Evolutionary conservation across 2,329 filamentous ascomycete species (phyloP), one percentile per base, ranked within the genome.

Genomic region (Blastomyces silverae): DNA sequence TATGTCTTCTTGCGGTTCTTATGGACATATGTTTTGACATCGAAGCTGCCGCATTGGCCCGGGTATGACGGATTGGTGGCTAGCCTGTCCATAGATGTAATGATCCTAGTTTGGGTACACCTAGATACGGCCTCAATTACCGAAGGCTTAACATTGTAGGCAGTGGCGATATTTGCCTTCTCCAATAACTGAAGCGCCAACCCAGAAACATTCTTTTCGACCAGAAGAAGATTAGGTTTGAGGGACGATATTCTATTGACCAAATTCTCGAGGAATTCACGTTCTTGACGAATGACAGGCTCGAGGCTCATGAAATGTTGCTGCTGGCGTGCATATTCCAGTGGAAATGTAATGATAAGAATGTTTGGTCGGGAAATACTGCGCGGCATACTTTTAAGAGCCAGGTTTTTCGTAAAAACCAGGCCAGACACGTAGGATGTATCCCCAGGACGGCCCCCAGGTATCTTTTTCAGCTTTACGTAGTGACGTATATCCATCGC

Each of bases 401-500:
- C 94, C 61, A 99, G 80, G 68, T 99, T 99, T 75, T 99, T 99
- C 15, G 92, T 94, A 75, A 99, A 99, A 1, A 99, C 92, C 10
- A 99, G 88, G 0, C 94, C 95, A 11, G 94, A 96, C 20, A 97
- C 89, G 75, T 99, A 99, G n/a, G 89, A 88, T 7, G 93, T 97
- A 76, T 99, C 93, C 31, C 90, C 87, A 22, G 93, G 92, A 68
- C 85, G 89, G 20, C 92, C 93, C 20, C 94, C 93, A 0, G 92
- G 90, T 15, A 99, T 94, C 74, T 95, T 96, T 75, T 99, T 99
- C 39, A 99, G 79, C 74, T 99, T 99, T 67, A 99, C 91, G 73
- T 97, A 99, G 74, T 97, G 92, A 3, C 94, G 86, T 66, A 99
- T 94, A 74, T 99, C 94, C 83, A 99, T 97, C 73, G 94, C 90